phyloP scores from a whole-genome alignment of 2,329 filamentous ascomycete genomes.

The Plenodomus lindquistii region DNA sequence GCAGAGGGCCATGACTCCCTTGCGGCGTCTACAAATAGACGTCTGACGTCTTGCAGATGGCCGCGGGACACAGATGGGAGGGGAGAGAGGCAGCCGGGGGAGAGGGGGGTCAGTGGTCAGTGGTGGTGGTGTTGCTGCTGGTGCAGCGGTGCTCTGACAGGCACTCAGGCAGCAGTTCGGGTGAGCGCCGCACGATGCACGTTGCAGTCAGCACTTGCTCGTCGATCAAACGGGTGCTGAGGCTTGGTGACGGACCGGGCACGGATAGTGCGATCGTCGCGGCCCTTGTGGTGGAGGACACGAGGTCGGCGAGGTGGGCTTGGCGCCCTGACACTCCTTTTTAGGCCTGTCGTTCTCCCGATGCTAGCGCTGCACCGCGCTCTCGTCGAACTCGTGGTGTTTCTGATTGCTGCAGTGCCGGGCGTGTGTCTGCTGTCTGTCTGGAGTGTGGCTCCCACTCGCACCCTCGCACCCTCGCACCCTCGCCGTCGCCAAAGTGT shows the following conservation, averaged over 20 bases:
- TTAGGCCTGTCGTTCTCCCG: constrained; percentile 30
- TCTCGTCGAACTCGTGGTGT: constrained; percentile 7
- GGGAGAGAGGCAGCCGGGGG: background rate
- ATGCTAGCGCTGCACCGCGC: constrained; percentile 14
- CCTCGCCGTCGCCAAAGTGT: too few species aligned
- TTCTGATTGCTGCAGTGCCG: constrained; percentile 8
- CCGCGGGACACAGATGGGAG: background rate
- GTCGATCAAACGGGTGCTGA: constrained; percentile 47
- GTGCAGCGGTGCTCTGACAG: constrained; percentile 4
- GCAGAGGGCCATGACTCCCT: constrained; percentile 2
- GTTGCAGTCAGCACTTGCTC: constrained; percentile 34
- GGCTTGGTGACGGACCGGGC: constrained; percentile 37
- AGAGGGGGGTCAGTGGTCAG: background rate
- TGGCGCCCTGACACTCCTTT: constrained; percentile 33
- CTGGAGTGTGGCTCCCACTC: constrained; percentile 5
- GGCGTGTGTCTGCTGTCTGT: background rate
- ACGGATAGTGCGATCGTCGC: constrained; percentile 39
- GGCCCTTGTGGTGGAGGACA: constrained; percentile 27
- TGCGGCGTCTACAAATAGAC: constrained; percentile 12
- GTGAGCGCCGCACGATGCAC: constrained; percentile 34
- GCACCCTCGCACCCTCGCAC: background rate
- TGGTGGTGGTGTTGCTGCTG: constrained; percentile 10
- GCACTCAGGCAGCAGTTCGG: constrained; percentile 8
- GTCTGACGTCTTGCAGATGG: constrained; percentile 2
- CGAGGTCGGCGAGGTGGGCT: constrained; percentile 44